phyloP scores from a whole-genome alignment of 2,329 filamentous ascomycete genomes.

The Diaporthe destruens region DNA sequence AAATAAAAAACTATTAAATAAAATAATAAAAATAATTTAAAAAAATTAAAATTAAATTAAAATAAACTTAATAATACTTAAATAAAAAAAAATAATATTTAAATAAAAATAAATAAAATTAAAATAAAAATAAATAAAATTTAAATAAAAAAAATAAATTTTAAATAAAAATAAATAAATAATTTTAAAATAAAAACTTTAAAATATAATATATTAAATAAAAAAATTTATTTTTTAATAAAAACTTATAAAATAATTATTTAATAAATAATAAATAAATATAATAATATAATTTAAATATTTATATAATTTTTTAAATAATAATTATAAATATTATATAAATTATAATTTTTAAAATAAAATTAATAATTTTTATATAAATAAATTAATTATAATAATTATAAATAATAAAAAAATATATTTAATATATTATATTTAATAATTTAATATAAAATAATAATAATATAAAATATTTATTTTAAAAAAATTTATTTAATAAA shows the following conservation, averaged over 20 bases:
- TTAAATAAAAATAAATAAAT: neutral
- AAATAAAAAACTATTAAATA: no score
- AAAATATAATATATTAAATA: neutral
- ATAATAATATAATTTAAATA: neutral
- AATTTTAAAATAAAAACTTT: neutral
- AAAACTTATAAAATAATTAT: neutral
- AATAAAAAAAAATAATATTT: neutral
- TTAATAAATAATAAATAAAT: neutral
- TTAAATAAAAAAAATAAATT: neutral
- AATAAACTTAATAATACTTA: neutral
- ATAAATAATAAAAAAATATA: neutral
- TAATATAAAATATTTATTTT: neutral
- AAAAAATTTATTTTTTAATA: neutral
- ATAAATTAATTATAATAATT: neutral
- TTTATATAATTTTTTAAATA: no score
- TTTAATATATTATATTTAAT: neutral
- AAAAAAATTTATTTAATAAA: neutral
- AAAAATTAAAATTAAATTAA: neutral
- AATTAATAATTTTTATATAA: neutral
- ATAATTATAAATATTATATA: neutral
- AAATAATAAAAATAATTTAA: neutral
- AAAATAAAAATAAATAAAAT: no score
- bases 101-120: no score
- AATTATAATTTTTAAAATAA: neutral
- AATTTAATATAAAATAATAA: neutral